phyloP scores from a whole-genome alignment of 2,329 filamentous ascomycete species.

The Venturia nashicola region DNA sequence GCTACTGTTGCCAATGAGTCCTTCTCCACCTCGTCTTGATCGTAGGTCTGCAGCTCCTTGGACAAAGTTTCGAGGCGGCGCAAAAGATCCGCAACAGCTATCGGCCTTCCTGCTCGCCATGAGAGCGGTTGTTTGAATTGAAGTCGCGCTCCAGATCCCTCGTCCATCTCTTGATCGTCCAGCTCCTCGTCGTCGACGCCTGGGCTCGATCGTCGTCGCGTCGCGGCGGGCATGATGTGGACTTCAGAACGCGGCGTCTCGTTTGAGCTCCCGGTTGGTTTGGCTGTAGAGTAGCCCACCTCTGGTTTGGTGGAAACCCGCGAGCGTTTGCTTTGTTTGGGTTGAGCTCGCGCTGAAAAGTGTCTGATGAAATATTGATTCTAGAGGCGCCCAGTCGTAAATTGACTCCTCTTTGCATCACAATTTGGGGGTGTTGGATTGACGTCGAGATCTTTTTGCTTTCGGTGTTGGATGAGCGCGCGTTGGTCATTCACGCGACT shows the following conservation, averaged over 20 bases:
- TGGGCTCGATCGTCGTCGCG: not conserved
- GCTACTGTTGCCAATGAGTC: slow-evolving; percentile 76
- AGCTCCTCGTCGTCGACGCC: not conserved
- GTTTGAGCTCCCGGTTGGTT: not conserved
- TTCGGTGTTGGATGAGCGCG: not conserved
- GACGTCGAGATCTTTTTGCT: not conserved
- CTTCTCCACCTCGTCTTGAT: slow-evolving; percentile 74
- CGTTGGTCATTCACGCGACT: not conserved
- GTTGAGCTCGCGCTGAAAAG: no score
- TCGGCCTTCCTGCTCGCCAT: slow-evolving; percentile 85
- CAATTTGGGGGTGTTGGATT: not conserved
- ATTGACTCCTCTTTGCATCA: not conserved
- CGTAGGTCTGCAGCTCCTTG: slow-evolving; percentile 71
- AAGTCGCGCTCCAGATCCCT: slow-evolving; percentile 25
- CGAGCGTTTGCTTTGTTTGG: not conserved
- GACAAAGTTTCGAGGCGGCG: slow-evolving; percentile 68
- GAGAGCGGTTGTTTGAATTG: slow-evolving; percentile 77
- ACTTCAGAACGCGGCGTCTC: not conserved
- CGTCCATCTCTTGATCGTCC: slow-evolving; percentile 6
- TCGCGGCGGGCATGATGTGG: not conserved
- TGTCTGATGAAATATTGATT: not conserved
- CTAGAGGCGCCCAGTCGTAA: no score
- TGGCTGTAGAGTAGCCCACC: not conserved
- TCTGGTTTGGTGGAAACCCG: not conserved
- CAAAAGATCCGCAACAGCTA: slow-evolving; percentile 70